These are phyloP conservation scores for Colletotrichum sublineola DNA, from an alignment of 2,329 filamentous ascomycete species.

Conservation along the genomic window DNA sequence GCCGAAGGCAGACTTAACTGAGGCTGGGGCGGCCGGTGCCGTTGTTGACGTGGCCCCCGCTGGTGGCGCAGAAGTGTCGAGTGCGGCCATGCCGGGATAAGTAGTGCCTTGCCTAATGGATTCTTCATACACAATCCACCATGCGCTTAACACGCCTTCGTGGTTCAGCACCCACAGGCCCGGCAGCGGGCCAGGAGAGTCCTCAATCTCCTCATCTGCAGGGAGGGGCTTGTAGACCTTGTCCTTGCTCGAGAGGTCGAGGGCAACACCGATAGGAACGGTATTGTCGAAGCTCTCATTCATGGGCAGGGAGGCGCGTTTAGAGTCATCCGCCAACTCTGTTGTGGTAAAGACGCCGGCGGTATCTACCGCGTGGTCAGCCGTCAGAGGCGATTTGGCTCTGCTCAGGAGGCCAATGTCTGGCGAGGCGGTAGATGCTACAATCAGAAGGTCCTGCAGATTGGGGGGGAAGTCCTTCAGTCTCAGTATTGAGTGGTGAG, in stretches of 20 bases:
- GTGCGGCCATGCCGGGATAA: constrained; percentile 76
- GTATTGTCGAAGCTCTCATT: constrained; percentile 77
- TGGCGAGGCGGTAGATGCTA: constrained; percentile 83
- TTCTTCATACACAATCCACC: constrained; percentile 94
- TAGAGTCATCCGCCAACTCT: constrained; percentile 78
- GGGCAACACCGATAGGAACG: constrained; percentile 79
- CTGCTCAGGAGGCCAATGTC: constrained; percentile 85
- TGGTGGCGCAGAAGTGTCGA: constrained; percentile 49
- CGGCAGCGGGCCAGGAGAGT: constrained; percentile 85
- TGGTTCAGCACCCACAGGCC: constrained; percentile 89
- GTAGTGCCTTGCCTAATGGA: constrained; percentile 81
- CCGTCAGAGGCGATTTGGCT: constrained; percentile 76
- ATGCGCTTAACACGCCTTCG: constrained; percentile 85
- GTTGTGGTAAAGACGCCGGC: constrained; percentile 80
- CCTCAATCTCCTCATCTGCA: constrained; percentile 80
- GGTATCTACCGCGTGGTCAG: constrained; percentile 70
- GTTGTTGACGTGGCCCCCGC: constrained; percentile 43
- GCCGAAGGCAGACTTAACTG: constrained; percentile 46
- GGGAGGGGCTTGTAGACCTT: constrained; percentile 83
- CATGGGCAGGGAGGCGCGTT: constrained; percentile 81
- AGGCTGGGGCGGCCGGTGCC: constrained; percentile 34
- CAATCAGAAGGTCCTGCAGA: constrained; percentile 83
- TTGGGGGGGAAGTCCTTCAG: constrained; percentile 85
- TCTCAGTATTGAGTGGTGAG: constrained; percentile 83
- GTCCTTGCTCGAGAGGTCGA: constrained; percentile 88